phyloP scores from a whole-genome alignment of 1,284 basidiomycete genomes.

The Albatrellus sp. region DNA sequence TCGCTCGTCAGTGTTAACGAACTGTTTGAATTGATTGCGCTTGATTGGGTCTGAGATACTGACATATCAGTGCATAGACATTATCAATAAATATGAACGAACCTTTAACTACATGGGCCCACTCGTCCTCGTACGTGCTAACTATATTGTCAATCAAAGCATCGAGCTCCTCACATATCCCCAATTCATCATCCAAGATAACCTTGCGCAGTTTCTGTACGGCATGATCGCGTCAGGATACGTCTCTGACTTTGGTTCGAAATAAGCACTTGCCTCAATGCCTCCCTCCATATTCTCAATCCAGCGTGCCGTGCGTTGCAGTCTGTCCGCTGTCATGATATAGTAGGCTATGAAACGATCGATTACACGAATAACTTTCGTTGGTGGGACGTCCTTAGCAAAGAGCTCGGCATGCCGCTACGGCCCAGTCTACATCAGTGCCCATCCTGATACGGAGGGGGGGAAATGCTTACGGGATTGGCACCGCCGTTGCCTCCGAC shows the following conservation, averaged over 20 bases:
- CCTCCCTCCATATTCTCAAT: constrained; percentile 1
- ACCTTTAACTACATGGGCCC: neutral
- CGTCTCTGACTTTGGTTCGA: too few relatives aligned
- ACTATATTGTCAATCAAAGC: neutral
- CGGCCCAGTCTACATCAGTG: too few relatives aligned
- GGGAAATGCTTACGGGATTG: neutral
- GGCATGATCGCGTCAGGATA: neutral
- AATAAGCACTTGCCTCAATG: neutral
- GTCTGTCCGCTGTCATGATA: constrained; percentile 1
- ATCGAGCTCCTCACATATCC: neutral
- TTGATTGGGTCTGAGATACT: neutral
- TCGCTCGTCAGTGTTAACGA: neutral
- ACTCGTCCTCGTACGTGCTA: neutral
- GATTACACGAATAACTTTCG: neutral
- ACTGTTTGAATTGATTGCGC: neutral
- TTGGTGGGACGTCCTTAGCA: neutral
- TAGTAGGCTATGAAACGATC: neutral
- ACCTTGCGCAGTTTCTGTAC: constrained; percentile 1
- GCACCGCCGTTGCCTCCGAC: constrained; percentile 1
- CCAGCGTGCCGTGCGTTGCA: neutral
- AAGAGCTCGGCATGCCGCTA: neutral
- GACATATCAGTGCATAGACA: neutral
- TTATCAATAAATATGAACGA: neutral
- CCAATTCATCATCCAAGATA: neutral
- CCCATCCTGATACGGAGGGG: too few relatives aligned